Percentiles rank a stretch among this genome's conserved stretches.
phyloP scores from a whole-genome alignment of 495 filamentous ascomycete species.

The Daldinia bambusicola region DNA sequence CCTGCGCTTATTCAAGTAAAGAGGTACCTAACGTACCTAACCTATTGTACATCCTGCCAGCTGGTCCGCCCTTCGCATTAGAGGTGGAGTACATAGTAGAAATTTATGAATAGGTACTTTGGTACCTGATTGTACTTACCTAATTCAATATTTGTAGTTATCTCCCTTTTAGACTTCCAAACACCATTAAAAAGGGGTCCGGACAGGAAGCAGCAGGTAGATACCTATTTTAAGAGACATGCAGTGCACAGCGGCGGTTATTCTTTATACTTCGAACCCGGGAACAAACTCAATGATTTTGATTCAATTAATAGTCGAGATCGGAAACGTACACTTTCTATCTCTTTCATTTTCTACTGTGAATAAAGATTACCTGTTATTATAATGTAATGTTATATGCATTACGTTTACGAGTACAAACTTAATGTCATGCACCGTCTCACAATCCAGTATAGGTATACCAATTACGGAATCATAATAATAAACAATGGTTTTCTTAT shows the following conservation, averaged over 20 bases:
- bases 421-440: background rate
- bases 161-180: no score
- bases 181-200: no score
- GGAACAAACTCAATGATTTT: background rate
- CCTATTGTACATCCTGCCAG: background rate
- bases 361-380: background rate
- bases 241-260: no score
- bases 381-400: background rate
- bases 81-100: background rate
- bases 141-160: background rate
- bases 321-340: background rate
- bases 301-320: background rate
- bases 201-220: no score
- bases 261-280: no score
- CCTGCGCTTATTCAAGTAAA: background rate
- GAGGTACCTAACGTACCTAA: no score
- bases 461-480: background rate
- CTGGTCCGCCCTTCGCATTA: conserved; percentile 4
- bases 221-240: no score
- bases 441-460: background rate
- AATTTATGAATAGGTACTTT: background rate
- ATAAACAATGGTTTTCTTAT: background rate
- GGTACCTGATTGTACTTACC: background rate
- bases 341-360: background rate
- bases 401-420: background rate